Evolutionary conservation across 345 rosid genomes (phyloP).

Genomic region (Pistacia atlantica): DNA sequence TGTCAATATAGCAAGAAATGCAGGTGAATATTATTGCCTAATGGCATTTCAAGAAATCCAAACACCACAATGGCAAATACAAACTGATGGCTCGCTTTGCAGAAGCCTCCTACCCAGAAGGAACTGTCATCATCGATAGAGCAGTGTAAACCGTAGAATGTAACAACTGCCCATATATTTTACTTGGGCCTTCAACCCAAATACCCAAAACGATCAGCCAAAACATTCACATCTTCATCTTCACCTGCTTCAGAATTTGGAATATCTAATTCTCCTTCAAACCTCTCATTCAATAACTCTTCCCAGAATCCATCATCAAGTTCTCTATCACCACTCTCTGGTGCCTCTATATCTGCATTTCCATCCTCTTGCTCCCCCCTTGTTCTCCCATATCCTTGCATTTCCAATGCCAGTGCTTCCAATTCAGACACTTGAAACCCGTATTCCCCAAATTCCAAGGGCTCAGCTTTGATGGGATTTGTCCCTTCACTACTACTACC

Average conservation of each 20-base stretch:
- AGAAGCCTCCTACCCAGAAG: constrained; percentile 12
- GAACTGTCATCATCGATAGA: background rate
- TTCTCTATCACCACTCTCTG: constrained; percentile 32
- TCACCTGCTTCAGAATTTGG: constrained; percentile 31
- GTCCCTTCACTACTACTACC: constrained; percentile 1
- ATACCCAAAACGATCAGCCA: constrained; percentile 54
- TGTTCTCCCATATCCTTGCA: constrained; percentile 64
- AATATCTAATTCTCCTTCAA: constrained; percentile 45
- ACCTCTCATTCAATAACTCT: constrained; percentile 51
- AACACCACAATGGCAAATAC: background rate
- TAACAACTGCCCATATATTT: background rate
- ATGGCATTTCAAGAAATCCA: constrained; percentile 12
- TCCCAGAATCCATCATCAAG: constrained; percentile 74
- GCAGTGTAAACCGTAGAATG: background rate
- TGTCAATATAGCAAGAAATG: constrained; percentile 37
- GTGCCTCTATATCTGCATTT: constrained; percentile 28
- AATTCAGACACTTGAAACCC: constrained; percentile 63
- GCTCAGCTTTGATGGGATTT: constrained; percentile 45
- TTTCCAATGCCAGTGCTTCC: constrained; percentile 83
- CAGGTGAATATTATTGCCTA: constrained; percentile 27
- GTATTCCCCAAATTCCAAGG: constrained; percentile 41
- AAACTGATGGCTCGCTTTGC: background rate
- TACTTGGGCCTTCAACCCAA: constrained; percentile 43
- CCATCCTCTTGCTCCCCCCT: constrained; percentile 31
- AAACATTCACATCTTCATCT: constrained; percentile 49